Conservation (phyloP, 2,329 filamentous ascomycete genomes). For the Colletotrichum sp. region DNA sequence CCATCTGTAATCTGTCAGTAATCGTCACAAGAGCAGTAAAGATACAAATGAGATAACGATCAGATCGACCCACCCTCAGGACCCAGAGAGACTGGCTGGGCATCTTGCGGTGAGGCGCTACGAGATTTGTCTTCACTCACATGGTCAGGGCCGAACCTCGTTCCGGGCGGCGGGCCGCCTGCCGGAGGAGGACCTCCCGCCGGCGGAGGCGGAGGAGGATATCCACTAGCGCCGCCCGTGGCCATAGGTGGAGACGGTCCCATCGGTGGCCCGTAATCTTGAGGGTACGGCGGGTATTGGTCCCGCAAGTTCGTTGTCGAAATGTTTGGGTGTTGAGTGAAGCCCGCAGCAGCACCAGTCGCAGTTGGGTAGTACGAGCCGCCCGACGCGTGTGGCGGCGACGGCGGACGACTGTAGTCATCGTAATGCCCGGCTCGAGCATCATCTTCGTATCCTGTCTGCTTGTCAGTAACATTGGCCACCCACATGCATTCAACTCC, state of each 20-base stretch:
- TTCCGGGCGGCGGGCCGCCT: slow-evolving; percentile 15
- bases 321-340: slow-evolving; percentile 42
- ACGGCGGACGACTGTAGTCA: slow-evolving; percentile 42
- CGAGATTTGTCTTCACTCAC: slow-evolving; percentile 42
- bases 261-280: slow-evolving; percentile 44
- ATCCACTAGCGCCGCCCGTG: slow-evolving; percentile 24
- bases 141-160: slow-evolving; percentile 43
- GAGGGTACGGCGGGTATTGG: slow-evolving; percentile 43
- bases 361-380: slow-evolving; percentile 51
- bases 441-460: slow-evolving; percentile 41
- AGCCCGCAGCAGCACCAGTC: slow-evolving; percentile 26
- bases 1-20: slow-evolving; percentile 28
- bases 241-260: slow-evolving; percentile 27
- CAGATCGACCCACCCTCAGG: slow-evolving; percentile 25
- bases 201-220: slow-evolving; percentile 35
- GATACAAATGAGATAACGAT: slow-evolving; percentile 17
- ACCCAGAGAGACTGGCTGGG: slow-evolving; percentile 17
- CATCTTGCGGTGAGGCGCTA: slow-evolving; percentile 21
- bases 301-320: slow-evolving; percentile 37
- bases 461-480: slow-evolving; percentile 12
- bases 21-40: background rate
- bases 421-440: slow-evolving; percentile 38
- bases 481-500: background rate
- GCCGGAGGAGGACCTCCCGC: slow-evolving; percentile 21
- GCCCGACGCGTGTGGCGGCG: slow-evolving; percentile 56